Base-by-base conservation (phyloP, 1,284 basidiomycete genomes). In the Trametes versicolor region DNA sequence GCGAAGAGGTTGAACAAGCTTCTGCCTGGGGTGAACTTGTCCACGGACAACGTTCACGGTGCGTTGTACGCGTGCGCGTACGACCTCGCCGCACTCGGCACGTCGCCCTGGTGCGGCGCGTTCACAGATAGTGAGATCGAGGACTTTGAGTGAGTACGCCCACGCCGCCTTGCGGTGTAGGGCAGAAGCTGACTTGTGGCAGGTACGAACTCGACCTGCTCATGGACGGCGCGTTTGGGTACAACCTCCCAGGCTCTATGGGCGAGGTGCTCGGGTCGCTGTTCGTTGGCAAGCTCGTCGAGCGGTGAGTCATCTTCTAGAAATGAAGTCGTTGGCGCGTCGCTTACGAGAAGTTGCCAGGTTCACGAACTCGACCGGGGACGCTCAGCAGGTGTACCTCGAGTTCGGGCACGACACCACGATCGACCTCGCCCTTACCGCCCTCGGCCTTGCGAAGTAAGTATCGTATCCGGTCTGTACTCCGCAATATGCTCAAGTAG, bases 341-440 rank as follows among this genome's bases (percentile, higher is more conserved):
- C 27, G 25, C 27, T 37, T 12, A 43, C 21, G 2, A 10, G 13
- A 13, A 36, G 4, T 0, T 48, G 25, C 25, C 19, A 82, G 80
- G n/a, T 76, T 83, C 61, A 76, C 78, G 23, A 82, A 82, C 67
- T 58, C 73, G 23, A 78, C 76, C 15, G 76, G 64, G 43, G 70
- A 75, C 55, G 77, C 79, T 17, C 63, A 76, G 57, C 58, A 74
- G 29, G 70, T 81, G 17, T 80, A 80, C 72, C 73, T 86, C 57
- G 81, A 85, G 71, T 85, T 84, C 68, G 82, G 79, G 2, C 83
- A 85, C 67, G 82, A 85, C 63, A 82, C 79, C 7, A 83, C 79
- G n/a, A 80, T 85, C 67, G 80, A 84, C 66, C 60, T 82, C 36
- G 78, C 79, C 32, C 70, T 85, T 47, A 80, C 82, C 41, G 78